Percentiles rank a stretch among this genome's conserved stretches.
phyloP scores from a whole-genome alignment of 306 rosid species.

The Sesbania bispinosa region DNA sequence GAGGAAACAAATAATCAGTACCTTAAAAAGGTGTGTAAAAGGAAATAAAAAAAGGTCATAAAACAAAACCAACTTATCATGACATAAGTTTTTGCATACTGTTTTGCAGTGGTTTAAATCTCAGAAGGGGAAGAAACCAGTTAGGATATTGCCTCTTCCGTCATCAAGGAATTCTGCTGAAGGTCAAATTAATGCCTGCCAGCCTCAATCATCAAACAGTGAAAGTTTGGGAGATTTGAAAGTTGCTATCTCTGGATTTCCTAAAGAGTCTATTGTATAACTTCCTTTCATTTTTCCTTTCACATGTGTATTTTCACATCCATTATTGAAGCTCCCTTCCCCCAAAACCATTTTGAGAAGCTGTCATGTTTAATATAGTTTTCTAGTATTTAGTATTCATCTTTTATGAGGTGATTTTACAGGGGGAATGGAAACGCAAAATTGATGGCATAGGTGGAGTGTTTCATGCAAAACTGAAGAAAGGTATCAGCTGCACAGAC shows the following conservation, averaged over 20 bases:
- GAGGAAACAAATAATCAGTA: conserved; percentile 66
- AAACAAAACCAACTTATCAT: conserved; percentile 15
- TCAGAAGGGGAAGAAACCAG: conserved; percentile 71
- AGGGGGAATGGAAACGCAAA: conserved; percentile 75
- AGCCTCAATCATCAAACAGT: conserved; percentile 47
- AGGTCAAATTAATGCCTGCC: conserved; percentile 40
- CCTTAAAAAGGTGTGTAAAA: conserved; percentile 62
- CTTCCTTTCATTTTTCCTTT: conserved; percentile 21
- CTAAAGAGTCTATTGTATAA: conserved; percentile 57
- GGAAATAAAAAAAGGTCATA: neutral
- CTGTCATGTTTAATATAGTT: conserved; percentile 12
- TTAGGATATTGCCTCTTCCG: conserved; percentile 59
- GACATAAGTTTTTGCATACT: conserved; percentile 21
- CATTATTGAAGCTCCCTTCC: neutral
- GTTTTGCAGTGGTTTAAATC: conserved; percentile 90
- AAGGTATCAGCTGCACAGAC: conserved; percentile 47
- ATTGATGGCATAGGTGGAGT: conserved; percentile 60
- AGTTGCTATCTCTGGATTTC: conserved; percentile 66
- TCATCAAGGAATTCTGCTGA: conserved; percentile 44
- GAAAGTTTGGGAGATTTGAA: conserved; percentile 66
- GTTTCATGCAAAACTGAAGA: conserved; percentile 78
- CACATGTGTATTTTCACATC: neutral
- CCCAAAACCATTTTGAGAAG: conserved; percentile 2
- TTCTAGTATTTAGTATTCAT: conserved; percentile 25
- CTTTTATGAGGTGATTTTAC: conserved; percentile 35